Base-by-base conservation (phyloP, 352 stramenopile species). In the Albugo laibachii region DNA sequence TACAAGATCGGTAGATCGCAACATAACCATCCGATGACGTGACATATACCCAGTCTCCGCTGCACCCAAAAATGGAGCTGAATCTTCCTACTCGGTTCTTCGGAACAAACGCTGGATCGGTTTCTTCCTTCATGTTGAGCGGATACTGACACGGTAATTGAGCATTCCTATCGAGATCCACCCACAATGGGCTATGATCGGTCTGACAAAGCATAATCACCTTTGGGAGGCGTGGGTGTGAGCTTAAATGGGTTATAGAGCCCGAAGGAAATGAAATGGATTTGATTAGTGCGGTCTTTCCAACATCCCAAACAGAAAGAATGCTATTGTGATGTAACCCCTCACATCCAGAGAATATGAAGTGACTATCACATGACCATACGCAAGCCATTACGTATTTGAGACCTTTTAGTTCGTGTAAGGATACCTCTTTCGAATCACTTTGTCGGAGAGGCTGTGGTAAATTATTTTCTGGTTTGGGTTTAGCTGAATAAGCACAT, bases 271-370 rank as follows among this genome's bases (percentile, higher is more conserved):
- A 85, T 24, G 51, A 56, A 47, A 80, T 76, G 8, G 66, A 69
- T 11, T 65, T 63, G 0, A 80, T 56, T 13, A 85, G 62, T 38
- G 58, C 73, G 24, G 69, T 66, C 4, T 63, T 61, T 13, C 69
- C 55, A 8, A 77, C 70, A 35, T 85, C 66, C 73, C 73, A 85
- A 10, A 85, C 65, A 35, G 67, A 83, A 2, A 85, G 50, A 4
- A 66, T 3, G 38, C 16, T 24, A 3, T 43, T 43, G 16, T 24
- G 57, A 14, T 66, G 69, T 18, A 62, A 59, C 10, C 68, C 61
- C 41, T 85, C 73, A 47, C 73, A 85, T 1, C 63, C 70, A 0
- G 69, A 68, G 49, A 80, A 80, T 6, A 85, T 39, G 45, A 58
- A 64, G 1, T 56, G 56, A 18, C 66, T 75, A 42, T 85, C 61